Evolutionary conservation across 805 yeast genomes (phyloP).

Genomic region (Hermanozyma aechmeae): DNA sequence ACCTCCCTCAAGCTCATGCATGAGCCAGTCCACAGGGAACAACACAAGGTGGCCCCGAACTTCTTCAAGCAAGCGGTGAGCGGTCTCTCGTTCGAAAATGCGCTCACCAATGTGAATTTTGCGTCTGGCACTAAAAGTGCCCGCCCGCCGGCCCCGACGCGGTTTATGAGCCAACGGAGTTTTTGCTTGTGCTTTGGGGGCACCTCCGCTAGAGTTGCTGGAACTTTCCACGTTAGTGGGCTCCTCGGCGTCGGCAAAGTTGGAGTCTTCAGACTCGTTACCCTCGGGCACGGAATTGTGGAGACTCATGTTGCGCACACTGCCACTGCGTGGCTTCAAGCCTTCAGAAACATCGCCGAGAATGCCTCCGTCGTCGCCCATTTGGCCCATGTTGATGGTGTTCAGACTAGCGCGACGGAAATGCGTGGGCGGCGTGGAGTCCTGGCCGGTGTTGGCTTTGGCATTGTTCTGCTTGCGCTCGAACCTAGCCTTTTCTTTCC

Average conservation of each 20-base stretch:
- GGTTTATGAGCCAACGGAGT: no score
- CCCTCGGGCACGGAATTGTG: no score
- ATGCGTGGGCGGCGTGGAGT: neutral
- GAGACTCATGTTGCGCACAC: no score
- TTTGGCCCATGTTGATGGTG: constrained; percentile 17
- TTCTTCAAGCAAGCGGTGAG: constrained; percentile 61
- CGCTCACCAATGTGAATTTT: constrained; percentile 32
- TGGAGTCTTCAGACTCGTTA: no score
- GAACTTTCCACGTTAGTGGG: no score
- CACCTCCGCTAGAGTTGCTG: no score
- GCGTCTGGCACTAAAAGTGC: constrained; percentile 27
- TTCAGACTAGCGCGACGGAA: constrained; percentile 12
- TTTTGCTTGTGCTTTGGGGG: no score
- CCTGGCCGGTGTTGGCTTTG: constrained; percentile 1
- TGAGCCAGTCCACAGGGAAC: constrained; percentile 91
- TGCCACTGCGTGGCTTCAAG: no score
- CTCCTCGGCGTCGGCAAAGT: no score
- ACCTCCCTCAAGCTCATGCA: constrained; percentile 76
- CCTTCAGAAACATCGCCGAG: constrained; percentile 25
- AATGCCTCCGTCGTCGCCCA: constrained; percentile 24
- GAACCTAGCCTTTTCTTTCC: constrained; percentile 12
- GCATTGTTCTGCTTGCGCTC: constrained; percentile 1
- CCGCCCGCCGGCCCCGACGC: no score
- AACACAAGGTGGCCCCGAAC: constrained; percentile 81
- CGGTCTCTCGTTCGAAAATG: constrained; percentile 64